Base-by-base conservation (phyloP, 2,329 filamentous ascomycete species). In the Fusarium buxicola region DNA sequence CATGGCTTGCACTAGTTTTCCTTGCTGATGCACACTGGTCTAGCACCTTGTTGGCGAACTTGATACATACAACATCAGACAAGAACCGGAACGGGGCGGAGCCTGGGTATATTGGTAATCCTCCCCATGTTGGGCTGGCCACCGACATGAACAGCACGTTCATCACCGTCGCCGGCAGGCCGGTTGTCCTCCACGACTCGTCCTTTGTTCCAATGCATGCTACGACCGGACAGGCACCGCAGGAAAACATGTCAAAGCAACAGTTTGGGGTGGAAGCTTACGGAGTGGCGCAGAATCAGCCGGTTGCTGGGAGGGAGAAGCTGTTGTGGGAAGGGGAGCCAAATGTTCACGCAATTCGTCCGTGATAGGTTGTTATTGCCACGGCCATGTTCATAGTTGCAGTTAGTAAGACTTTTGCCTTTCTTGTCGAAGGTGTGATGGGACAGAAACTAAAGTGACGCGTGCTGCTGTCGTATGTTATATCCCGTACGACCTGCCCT, bases 401-500 rank as follows among this genome's bases (percentile, higher is more conserved):
- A 21, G 21, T 21, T 21, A 21, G 4, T 21, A 21, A 6, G 21
- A 6, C 4, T 4, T 21, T 21, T 21, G 21, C 4, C 4, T 21
- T 21, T 21, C 4, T 21, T 21, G 21, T 21, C 6, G 6, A 21
- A 21, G 4, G 21, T 21, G 21, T n/a, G n/a, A n/a, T n/a, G n/a
- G n/a, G n/a, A n/a, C n/a, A n/a, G n/a, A n/a, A n/a, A n/a, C n/a
- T n/a, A n/a, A n/a, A n/a, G n/a, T n/a, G n/a, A n/a, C n/a, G n/a
- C n/a, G n/a, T n/a, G n/a, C n/a, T n/a, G n/a, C 13, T 87, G 60
- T 90, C 90, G 71, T 85, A 88, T 0, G 85, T 86, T 1, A 86
- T 89, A 32, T 13, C n/a, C 4, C 5, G 15, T 31, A 13, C 28
- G 27, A 31, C 27, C 13, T 45, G 41, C 41, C 24, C 24, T 40